Conservation (phyloP, 345 rosid genomes). For the Angophora floribunda region DNA sequence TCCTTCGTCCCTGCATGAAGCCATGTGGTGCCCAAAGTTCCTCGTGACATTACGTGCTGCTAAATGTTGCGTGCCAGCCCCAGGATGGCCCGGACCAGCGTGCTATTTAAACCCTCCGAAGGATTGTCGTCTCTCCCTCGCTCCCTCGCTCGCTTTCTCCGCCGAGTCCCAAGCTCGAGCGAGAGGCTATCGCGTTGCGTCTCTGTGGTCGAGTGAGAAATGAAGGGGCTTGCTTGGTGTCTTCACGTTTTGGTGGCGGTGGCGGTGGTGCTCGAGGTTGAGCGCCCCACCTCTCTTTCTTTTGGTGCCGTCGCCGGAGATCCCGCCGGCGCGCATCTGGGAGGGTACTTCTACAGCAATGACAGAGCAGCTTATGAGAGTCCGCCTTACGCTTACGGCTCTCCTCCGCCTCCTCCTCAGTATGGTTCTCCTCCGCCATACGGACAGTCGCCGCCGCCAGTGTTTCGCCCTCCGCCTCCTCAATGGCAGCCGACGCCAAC, state of each 20-base stretch:
- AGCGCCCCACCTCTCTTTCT: neutral
- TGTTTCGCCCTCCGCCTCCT: neutral
- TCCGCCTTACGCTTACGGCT: neutral
- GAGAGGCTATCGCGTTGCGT: neutral
- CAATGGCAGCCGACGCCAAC: neutral
- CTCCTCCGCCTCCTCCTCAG: neutral
- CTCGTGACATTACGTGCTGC: neutral
- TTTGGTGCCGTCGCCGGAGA: neutral
- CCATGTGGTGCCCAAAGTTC: neutral
- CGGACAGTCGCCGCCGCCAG: neutral
- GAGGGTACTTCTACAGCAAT: neutral
- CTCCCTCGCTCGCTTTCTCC: neutral
- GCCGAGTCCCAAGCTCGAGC: neutral
- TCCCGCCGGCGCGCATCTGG: neutral
- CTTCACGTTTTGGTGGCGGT: neutral
- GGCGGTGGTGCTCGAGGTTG: neutral
- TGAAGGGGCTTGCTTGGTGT: neutral
- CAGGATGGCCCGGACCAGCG: neutral
- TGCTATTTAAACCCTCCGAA: neutral
- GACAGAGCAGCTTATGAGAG: neutral
- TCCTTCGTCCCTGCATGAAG: neutral
- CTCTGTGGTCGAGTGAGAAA: neutral
- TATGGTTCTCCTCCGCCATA: neutral
- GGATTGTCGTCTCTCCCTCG: neutral
- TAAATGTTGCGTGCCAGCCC: neutral